Evolutionary conservation across 78 protist species (phyloP).

Genomic region (Speleostelium caveatum): DNA sequence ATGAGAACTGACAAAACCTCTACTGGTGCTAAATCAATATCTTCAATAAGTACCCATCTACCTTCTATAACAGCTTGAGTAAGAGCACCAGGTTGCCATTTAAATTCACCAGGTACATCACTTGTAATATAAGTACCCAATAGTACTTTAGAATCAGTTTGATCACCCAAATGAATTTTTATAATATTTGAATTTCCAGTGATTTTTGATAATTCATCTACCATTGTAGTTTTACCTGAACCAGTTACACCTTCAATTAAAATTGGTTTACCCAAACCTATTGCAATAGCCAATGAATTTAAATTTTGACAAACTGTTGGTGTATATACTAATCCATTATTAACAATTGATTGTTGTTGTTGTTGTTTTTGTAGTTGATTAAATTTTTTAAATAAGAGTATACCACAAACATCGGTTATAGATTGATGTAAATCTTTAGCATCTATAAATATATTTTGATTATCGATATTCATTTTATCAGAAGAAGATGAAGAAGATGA

Average conservation of each 20-base stretch:
- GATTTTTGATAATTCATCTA: conserved; percentile 81
- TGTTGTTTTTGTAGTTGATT: not conserved
- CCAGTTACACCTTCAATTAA: conserved; percentile 94
- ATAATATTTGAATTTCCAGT: conserved; percentile 77
- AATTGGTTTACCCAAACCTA: conserved; percentile 85
- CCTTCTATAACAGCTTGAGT: conserved; percentile 86
- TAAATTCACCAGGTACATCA: conserved; percentile 96
- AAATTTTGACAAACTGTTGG: conserved; percentile 80
- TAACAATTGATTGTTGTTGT: not conserved
- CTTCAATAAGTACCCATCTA: conserved; percentile 98
- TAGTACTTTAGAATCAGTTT: conserved; percentile 93
- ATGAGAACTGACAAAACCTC: conserved; percentile 92
- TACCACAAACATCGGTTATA: conserved; percentile 71
- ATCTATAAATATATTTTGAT: conserved; percentile 15
- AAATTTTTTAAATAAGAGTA: conserved; percentile 53
- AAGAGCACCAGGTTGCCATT: conserved; percentile 96
- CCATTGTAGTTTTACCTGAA: conserved; percentile 92
- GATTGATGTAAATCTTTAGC: conserved; percentile 28
- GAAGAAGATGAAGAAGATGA: not conserved
- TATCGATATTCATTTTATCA: not conserved
- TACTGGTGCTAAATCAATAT: conserved; percentile 93
- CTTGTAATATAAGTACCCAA: conserved; percentile 95
- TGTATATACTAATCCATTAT: conserved; percentile 71
- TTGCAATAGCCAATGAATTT: conserved; percentile 84
- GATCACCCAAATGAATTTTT: conserved; percentile 94